Conservation (phyloP, 2,329 filamentous ascomycete genomes). For the Aureobasidium melanogenum region DNA sequence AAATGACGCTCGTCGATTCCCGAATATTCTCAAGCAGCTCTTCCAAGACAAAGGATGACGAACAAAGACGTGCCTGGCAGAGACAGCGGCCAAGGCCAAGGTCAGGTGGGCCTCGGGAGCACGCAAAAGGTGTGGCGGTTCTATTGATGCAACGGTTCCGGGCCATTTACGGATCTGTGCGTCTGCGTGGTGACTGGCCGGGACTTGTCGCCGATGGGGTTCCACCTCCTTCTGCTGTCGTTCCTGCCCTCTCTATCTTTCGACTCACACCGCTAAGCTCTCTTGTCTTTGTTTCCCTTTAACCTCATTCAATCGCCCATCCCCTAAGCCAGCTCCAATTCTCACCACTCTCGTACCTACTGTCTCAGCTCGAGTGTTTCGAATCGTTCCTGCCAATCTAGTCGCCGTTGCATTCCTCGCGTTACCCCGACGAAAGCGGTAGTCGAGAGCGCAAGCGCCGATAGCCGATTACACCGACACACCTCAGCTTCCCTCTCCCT, state of each 20-base stretch:
- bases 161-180: slow-evolving; percentile 1
- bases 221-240: slow-evolving; percentile 5
- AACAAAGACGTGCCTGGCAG: slow-evolving; percentile 6
- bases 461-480: slow-evolving; percentile 5
- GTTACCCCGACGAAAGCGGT: slow-evolving; percentile 12
- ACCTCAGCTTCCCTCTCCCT: slow-evolving; percentile 1
- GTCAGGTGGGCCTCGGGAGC: slow-evolving; percentile 5
- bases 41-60: slow-evolving; percentile 8
- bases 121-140: slow-evolving; percentile 4
- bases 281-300: slow-evolving; percentile 1
- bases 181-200: not conserved
- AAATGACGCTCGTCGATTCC: slow-evolving; percentile 3
- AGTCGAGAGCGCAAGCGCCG: slow-evolving; percentile 5
- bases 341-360: not conserved
- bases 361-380: not conserved
- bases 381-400: slow-evolving; percentile 10
- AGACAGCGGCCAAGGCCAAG: not conserved
- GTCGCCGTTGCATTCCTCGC: slow-evolving; percentile 13
- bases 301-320: slow-evolving; percentile 1
- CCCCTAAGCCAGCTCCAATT: not conserved
- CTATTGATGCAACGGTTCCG: slow-evolving; percentile 5
- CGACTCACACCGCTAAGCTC: slow-evolving; percentile 12
- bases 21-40: not conserved
- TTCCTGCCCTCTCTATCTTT: slow-evolving; percentile 7
- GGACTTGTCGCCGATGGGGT: slow-evolving; percentile 7